Conservation (phyloP, 306 rosid genomes). For the Begonia fuchsioides region DNA sequence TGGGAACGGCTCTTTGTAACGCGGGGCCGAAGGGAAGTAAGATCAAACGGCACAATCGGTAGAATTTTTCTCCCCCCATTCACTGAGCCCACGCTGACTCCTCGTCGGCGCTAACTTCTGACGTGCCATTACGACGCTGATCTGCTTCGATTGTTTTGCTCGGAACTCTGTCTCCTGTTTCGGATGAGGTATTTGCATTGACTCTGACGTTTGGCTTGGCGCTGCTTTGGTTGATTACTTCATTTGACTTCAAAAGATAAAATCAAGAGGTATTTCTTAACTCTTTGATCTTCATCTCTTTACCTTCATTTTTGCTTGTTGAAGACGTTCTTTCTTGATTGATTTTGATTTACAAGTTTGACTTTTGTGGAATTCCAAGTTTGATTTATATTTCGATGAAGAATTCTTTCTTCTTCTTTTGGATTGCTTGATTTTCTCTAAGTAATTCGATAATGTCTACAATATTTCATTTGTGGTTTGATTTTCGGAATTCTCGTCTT, state of each 20-base stretch:
- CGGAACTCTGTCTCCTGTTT: conserved; percentile 8
- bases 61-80: conserved; percentile 1
- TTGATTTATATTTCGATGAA: too few species aligned
- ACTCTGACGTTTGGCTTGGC: conserved; percentile 16
- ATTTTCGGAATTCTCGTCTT: too few species aligned
- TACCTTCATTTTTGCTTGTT: neutral
- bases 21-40: too few species aligned
- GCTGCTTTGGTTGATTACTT: conserved; percentile 1
- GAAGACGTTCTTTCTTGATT: neutral
- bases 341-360: too few species aligned
- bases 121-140: conserved; percentile 14
- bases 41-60: conserved; percentile 29
- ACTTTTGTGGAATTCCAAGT: too few species aligned
- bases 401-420: too few species aligned
- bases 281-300: neutral
- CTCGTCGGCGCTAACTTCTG: conserved; percentile 16
- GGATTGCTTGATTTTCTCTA: too few species aligned
- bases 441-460: too few species aligned
- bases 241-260: conserved; percentile 4
- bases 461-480: too few species aligned
- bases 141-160: conserved; percentile 8
- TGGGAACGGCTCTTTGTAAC: too few species aligned
- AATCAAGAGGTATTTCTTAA: conserved; percentile 3
- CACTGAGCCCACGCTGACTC: too few species aligned
- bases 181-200: neutral